These are phyloP conservation scores for Lyophyllum atratum DNA, from an alignment of 768 basidiomycete genomes.

Conservation along the genomic window DNA sequence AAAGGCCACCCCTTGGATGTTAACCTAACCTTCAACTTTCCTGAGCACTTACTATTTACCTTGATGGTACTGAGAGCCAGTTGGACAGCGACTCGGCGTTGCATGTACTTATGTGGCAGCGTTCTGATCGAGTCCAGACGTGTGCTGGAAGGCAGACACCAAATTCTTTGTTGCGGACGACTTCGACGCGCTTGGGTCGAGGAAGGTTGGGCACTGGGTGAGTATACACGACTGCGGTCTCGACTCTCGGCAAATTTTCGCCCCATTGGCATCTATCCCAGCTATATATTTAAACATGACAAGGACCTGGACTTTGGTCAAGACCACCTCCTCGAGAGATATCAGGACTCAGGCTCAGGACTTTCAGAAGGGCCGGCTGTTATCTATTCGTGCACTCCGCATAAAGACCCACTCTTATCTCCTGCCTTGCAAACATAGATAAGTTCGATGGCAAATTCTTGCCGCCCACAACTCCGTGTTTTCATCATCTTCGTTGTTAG, in stretches of 20 bases:
- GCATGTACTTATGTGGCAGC: neutral
- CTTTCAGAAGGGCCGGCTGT: neutral
- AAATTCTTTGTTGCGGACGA: neutral
- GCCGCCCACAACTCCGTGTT: neutral
- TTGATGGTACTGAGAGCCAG: neutral
- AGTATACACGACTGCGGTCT: neutral
- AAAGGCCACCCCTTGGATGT: too few relatives aligned
- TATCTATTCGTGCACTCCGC: neutral
- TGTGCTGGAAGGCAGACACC: neutral
- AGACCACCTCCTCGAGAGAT: neutral
- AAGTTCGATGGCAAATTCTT: neutral
- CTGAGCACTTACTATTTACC: too few relatives aligned
- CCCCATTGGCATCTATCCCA: neutral
- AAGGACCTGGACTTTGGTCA: neutral
- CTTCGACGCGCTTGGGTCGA: neutral
- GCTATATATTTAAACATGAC: neutral
- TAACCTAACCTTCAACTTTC: too few relatives aligned
- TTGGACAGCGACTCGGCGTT: neutral
- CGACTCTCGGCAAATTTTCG: neutral
- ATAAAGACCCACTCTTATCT: neutral
- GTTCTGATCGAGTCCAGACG: neutral
- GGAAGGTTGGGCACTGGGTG: neutral
- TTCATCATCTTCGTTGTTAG: neutral
- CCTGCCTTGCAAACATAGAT: neutral
- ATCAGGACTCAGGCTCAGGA: too few relatives aligned